Evolutionary conservation across 441 rosid genomes (phyloP).

Genomic region (Pelargonium cotyledonis): DNA sequence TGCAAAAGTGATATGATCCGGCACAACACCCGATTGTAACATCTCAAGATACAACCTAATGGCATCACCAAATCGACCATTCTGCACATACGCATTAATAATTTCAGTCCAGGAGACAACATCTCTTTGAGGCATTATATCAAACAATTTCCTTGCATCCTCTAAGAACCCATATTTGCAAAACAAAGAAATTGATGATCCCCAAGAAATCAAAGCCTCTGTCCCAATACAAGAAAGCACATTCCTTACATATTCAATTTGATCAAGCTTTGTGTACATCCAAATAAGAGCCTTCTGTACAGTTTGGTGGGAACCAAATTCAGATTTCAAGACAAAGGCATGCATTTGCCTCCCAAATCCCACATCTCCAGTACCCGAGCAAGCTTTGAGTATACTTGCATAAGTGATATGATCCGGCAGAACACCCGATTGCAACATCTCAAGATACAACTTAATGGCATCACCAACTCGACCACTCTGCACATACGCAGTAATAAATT

Average conservation of each 20-base stretch:
- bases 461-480: constrained; percentile 35
- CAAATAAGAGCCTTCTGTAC: constrained; percentile 54
- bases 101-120: constrained; percentile 52
- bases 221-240: constrained; percentile 30
- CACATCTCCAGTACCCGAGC: constrained; percentile 30
- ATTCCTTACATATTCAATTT: constrained; percentile 28
- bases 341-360: constrained; percentile 49
- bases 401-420: constrained; percentile 44
- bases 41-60: constrained; percentile 35
- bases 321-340: constrained; percentile 45
- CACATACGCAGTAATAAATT: constrained; percentile 47
- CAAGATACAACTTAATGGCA: constrained; percentile 35
- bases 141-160: constrained; percentile 46
- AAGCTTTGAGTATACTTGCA: constrained; percentile 49
- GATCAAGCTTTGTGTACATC: constrained; percentile 45
- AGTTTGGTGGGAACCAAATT: constrained; percentile 32
- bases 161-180: constrained; percentile 41
- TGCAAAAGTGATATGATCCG: constrained; percentile 49
- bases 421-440: constrained; percentile 37
- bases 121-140: constrained; percentile 41
- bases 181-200: constrained; percentile 20
- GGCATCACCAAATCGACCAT: constrained; percentile 35
- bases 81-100: constrained; percentile 47
- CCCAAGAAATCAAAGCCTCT: constrained; percentile 56
- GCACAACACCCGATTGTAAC: constrained; percentile 34